phyloP scores from a whole-genome alignment of 768 basidiomycete genomes.

The Tulasnella sp. region DNA sequence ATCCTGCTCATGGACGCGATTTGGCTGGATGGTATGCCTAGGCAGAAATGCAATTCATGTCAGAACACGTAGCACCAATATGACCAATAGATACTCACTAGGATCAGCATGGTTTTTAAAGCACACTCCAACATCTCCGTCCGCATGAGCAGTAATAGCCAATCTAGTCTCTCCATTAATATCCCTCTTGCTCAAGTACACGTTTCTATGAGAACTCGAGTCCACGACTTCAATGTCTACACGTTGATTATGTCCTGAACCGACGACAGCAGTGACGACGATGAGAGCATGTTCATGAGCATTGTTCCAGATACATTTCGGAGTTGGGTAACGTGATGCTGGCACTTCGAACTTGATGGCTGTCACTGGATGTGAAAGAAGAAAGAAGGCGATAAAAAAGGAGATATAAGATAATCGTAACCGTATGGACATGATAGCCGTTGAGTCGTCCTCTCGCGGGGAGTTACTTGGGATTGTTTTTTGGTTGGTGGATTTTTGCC shows the following conservation, averaged over 20 bases:
- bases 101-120: conserved; percentile 68
- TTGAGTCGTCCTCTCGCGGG: too few species aligned
- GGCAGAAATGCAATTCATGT: too few species aligned
- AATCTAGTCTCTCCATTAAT: conserved; percentile 86
- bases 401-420: conserved; percentile 8
- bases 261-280: conserved; percentile 91
- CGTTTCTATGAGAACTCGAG: conserved; percentile 68
- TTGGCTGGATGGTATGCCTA: too few species aligned
- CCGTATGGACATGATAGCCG: too few species aligned
- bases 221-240: conserved; percentile 93
- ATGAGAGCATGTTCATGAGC: conserved; percentile 78
- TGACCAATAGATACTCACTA: conserved; percentile 36
- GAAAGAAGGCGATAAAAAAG: conserved; percentile 25
- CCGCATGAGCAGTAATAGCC: conserved; percentile 84
- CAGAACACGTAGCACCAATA: too few species aligned
- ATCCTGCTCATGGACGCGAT: too few species aligned
- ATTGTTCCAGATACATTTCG: conserved; percentile 93
- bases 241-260: conserved; percentile 58
- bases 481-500: too few species aligned
- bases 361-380: conserved; percentile 24
- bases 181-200: conserved; percentile 78
- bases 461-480: too few species aligned
- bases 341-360: conserved; percentile 81
- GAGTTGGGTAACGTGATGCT: conserved; percentile 55
- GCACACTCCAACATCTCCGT: conserved; percentile 93